Evolutionary conservation across 148 eudicot species (phyloP).

Genomic region (Rhododendron ferrugineum): DNA sequence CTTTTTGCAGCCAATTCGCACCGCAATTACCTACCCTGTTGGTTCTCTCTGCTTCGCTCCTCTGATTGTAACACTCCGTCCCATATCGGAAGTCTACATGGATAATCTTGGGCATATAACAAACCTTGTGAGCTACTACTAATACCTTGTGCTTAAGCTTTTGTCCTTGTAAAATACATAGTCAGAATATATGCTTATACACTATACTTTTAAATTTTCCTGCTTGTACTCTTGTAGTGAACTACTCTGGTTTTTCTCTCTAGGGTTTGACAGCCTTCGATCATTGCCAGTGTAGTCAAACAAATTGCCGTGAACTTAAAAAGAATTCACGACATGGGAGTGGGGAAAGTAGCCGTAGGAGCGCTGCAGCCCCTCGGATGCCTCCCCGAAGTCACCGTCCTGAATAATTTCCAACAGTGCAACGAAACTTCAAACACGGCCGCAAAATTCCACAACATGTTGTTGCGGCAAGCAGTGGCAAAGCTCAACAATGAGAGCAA

Average conservation of each 20-base stretch:
- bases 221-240: too few species aligned
- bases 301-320: conserved; percentile 43
- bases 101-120: too few species aligned
- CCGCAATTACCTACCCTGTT: too few species aligned
- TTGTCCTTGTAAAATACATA: too few species aligned
- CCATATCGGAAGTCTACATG: too few species aligned
- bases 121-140: too few species aligned
- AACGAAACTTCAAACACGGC: conserved; percentile 31
- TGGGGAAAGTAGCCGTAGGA: conserved; percentile 41
- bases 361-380: conserved; percentile 62
- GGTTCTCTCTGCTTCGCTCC: too few species aligned
- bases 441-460: conserved; percentile 35
- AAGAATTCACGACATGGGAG: conserved; percentile 47
- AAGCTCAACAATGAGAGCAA: conserved; percentile 34
- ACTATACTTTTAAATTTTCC: too few species aligned
- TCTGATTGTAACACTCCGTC: too few species aligned
- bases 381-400: conserved; percentile 37
- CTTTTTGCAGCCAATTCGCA: too few species aligned
- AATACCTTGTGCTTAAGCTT: too few species aligned
- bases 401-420: conserved; percentile 38
- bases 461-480: conserved; percentile 38
- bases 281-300: background rate
- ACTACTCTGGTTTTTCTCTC: background rate
- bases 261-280: background rate
- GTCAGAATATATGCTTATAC: too few species aligned